phyloP scores from a whole-genome alignment of 306 rosid genomes.

The Inga laurina region DNA sequence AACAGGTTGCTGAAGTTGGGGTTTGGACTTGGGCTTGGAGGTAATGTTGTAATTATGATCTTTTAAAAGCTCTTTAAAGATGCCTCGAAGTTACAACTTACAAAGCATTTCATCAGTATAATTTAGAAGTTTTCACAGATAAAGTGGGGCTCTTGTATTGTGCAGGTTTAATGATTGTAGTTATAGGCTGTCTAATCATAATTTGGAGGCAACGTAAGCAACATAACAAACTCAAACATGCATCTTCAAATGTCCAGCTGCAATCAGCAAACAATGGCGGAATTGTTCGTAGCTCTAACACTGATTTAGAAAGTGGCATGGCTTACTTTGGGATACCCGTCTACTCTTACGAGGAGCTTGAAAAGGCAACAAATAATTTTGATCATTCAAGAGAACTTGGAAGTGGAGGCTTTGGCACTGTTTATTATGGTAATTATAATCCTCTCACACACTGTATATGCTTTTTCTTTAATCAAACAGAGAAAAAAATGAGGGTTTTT shows the following conservation, averaged over 20 bases:
- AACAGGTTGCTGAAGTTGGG: not conserved
- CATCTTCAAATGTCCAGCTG: not conserved
- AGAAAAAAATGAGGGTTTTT: no score
- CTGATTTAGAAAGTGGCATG: conserved; percentile 24
- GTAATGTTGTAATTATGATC: not conserved
- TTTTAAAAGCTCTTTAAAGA: not conserved
- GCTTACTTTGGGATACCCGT: conserved; percentile 34
- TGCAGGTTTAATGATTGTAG: conserved; percentile 36
- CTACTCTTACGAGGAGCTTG: conserved; percentile 48
- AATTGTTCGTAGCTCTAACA: conserved; percentile 2
- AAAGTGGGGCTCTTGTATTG: not conserved
- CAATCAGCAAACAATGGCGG: conserved; percentile 15
- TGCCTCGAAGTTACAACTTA: not conserved
- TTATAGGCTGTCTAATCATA: conserved; percentile 12
- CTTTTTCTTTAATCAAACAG: not conserved
- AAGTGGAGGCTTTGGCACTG: conserved; percentile 41
- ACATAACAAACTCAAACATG: conserved; percentile 13
- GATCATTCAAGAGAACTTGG: conserved; percentile 25
- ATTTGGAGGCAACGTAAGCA: not conserved
- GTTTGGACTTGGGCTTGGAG: not conserved
- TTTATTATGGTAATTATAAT: conserved; percentile 38
- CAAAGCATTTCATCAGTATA: not conserved
- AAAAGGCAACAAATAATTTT: conserved; percentile 58
- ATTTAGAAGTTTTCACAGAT: not conserved
- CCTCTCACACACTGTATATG: not conserved